Evolutionary conservation across 495 filamentous ascomycete genomes (phyloP), one percentile per base, ranked within the genome.

Genomic region (Aspergillus taichungensis): DNA sequence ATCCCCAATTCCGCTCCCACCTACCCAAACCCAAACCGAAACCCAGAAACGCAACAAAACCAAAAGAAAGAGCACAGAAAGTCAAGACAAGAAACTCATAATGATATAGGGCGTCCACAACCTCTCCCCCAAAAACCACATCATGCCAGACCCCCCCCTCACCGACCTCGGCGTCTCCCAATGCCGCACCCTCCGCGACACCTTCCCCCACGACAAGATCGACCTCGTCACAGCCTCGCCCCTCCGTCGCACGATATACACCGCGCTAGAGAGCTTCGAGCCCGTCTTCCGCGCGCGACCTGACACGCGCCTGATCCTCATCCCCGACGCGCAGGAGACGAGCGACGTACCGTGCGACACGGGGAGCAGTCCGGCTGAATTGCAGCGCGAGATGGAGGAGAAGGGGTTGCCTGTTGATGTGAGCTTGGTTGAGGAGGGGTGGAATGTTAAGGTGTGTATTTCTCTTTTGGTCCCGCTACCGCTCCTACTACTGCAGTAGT

Each of bases 301-400:
- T 12, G 67, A 67, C n/a, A 46, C 74, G 33, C 69, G 69, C 27
- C 59, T 94, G 38, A 71, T 87, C 40, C 80, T 84, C 7, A 66
- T 95, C 1, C 85, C 87, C 0, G 85, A 91, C 46, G 59, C 87
- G 0, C 91, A 96, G 63, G 91, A 96, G 64, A 82, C 84, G 0
- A 80, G 77, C 8, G 76, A 79, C 24, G 61, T 85, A 12, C 80
- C 88, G 0, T 94, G 90, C 64, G 89, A 97, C 58, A 84, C 79
- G 3, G 90, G 91, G 1, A 81, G 73, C 30, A 59, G 72, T 1
- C 67, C 69, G 5, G 57, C 61, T 7, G 64, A 60, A 36, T 56
- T 95, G 13, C 55, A 60, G 59, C 76, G 78, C 61, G 84, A 88
- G 52, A 83, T 91, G 60, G 69, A 61, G 47, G 70, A 59, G 50